phyloP scores from a whole-genome alignment of 208 protist genomes.

The Balamuthia mandrillaris region DNA sequence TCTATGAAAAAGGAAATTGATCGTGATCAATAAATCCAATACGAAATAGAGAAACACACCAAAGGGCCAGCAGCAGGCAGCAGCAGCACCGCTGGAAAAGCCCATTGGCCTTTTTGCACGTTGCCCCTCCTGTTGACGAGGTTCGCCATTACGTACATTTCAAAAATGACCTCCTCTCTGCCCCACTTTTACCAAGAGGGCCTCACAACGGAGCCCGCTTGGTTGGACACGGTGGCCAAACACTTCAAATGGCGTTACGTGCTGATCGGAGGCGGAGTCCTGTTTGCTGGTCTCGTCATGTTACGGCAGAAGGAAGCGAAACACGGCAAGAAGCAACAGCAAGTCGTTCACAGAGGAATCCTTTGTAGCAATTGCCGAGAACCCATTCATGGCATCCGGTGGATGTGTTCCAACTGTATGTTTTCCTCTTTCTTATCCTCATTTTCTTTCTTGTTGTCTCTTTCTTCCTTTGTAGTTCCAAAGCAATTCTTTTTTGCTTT shows the following conservation, averaged over 20 bases:
- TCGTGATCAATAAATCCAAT: too few relatives aligned
- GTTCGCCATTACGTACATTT: too few relatives aligned
- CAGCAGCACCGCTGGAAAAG: too few relatives aligned
- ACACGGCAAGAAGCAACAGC: slow-evolving; percentile 23
- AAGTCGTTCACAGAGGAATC: slow-evolving; percentile 15
- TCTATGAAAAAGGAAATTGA: too few relatives aligned
- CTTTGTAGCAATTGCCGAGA: slow-evolving; percentile 4
- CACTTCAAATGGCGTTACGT: slow-evolving; percentile 20
- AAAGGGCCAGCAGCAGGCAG: too few relatives aligned
- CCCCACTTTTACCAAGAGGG: too few relatives aligned
- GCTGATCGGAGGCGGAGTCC: background rate
- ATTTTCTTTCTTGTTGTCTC: background rate
- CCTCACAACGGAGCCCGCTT: too few relatives aligned
- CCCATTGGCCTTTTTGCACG: too few relatives aligned
- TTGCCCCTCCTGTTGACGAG: too few relatives aligned
- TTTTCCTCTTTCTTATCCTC: slow-evolving; percentile 4
- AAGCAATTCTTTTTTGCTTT: background rate
- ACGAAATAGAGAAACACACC: too few relatives aligned
- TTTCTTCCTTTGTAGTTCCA: background rate
- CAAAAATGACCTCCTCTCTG: too few relatives aligned
- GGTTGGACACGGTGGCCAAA: background rate
- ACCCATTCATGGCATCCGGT: slow-evolving; percentile 50
- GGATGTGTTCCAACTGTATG: slow-evolving; percentile 61
- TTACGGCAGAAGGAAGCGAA: background rate
- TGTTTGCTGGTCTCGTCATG: background rate